Conservation (phyloP, 768 basidiomycete genomes). For the Kwoniella newhampshirensis region DNA sequence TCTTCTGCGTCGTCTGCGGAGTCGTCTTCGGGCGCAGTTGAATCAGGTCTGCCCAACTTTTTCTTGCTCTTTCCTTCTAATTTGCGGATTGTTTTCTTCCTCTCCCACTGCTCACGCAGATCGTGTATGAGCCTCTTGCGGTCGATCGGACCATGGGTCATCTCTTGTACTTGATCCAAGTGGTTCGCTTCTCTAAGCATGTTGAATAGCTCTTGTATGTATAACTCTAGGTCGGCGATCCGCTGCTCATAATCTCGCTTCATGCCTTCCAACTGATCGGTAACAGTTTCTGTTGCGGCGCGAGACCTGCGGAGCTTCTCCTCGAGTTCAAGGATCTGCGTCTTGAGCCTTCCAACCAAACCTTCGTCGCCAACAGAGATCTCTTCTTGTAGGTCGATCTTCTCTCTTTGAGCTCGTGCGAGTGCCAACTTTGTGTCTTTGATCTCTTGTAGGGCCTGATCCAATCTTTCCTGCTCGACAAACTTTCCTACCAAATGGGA, state of each 20-base stretch:
- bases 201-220: constrained; percentile 89
- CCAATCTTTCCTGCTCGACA: constrained; percentile 81
- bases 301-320: constrained; percentile 76
- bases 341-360: constrained; percentile 76
- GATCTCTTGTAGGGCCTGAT: constrained; percentile 74
- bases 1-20: constrained; percentile 35
- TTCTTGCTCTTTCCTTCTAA: constrained; percentile 35
- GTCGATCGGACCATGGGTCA: constrained; percentile 66
- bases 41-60: constrained; percentile 5
- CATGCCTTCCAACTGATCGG: constrained; percentile 74
- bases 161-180: constrained; percentile 70
- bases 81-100: constrained; percentile 48
- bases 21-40: constrained; percentile 11
- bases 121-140: constrained; percentile 72
- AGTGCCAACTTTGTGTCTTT: constrained; percentile 62
- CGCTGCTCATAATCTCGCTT: constrained; percentile 77
- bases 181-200: constrained; percentile 82
- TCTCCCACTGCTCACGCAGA: constrained; percentile 47
- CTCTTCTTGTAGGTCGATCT: constrained; percentile 77
- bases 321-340: constrained; percentile 66
- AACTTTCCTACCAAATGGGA: constrained; percentile 83
- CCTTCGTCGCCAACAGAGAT: constrained; percentile 77
- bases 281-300: constrained; percentile 71
- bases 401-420: constrained; percentile 66
- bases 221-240: constrained; percentile 81